Evolutionary conservation across 169 alveolate species (phyloP), one percentile per base, ranked within the genome.

Genomic region (Plasmodium adleri): DNA sequence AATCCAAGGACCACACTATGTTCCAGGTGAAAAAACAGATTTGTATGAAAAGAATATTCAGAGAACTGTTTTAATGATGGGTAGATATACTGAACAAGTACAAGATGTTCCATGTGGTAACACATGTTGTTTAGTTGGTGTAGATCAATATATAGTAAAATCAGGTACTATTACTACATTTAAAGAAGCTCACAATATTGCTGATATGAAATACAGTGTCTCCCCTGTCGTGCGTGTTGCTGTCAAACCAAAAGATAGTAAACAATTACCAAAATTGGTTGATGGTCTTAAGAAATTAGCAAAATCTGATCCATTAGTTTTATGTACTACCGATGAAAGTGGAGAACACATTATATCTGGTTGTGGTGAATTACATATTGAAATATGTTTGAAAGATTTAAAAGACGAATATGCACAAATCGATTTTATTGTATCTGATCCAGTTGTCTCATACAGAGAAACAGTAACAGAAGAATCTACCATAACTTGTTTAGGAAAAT

Each of bases 171-270:
- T 99, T 90, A 96, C 99, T 54, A 97, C 99, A 24, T 96, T 95
- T 92, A 99, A 98, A 68, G 96, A 95, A 73, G 99, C 99, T 32
- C 99, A 97, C 97, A 97, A 96, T 96, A 97, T 99, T 88, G 98
- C 99, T 72, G 98, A 97, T 94, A 98, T 98, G 99, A 98, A 98
- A 93, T 99, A 98, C 97, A 97, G 99, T 64, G 99, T 99, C 75
- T 97, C 99, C 1, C 99, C 99, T 32, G 99, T 99, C 90, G 99
- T 98, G 86, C 98, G 99, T 93, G 99, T 99, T 58, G 99, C 99
- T 59, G 99, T 99, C 47, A 97, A 97, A 88, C 99, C 99, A 10
- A 98, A 98, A 97, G 99, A 98, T 92, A 96, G 98, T 89, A 98
- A 98, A 94, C 99, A 99, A 83, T 92, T 99, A 62, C 99, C 99